These are phyloP conservation scores for Suhomyces yuchorum DNA, from an alignment of 1,139 yeast species.

Conservation along the genomic window DNA sequence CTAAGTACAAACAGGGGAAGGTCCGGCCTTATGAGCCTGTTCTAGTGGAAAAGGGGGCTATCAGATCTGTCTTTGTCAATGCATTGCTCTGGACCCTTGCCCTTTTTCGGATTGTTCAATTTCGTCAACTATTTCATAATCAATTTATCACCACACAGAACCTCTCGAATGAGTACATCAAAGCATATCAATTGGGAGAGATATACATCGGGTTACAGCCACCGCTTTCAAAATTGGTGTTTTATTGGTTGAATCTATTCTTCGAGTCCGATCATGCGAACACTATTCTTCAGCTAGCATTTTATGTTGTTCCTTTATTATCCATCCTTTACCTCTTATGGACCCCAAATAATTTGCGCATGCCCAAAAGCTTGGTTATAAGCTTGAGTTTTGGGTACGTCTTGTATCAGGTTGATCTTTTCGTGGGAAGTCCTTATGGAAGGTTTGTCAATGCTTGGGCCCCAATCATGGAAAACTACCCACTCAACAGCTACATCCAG, in stretches of 20 bases:
- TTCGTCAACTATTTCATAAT: background rate
- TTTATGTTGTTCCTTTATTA: background rate
- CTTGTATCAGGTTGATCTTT: background rate
- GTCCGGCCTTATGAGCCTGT: conserved; percentile 6
- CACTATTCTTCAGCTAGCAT: background rate
- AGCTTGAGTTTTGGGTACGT: too few species aligned
- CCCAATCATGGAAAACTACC: background rate
- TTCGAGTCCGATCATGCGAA: background rate
- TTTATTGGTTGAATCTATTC: conserved; percentile 31
- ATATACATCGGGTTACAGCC: conserved; percentile 66
- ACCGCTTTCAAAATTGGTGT: conserved; percentile 57
- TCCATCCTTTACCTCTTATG: too few species aligned
- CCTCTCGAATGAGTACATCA: background rate
- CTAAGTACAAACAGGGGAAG: conserved; percentile 6
- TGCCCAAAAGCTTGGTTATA: too few species aligned
- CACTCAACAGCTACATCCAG: background rate
- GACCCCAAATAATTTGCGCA: too few species aligned
- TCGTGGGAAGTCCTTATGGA: background rate
- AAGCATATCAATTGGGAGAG: conserved; percentile 59
- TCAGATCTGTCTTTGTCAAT: background rate
- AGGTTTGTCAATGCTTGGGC: conserved; percentile 34
- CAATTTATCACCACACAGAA: background rate
- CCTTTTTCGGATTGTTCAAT: background rate
- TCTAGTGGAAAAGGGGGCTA: background rate
- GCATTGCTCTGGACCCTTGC: background rate